Evolutionary conservation across 208 protist species (phyloP), one percentile per base, ranked within the genome.

Genomic region (Phytomonas francai): DNA sequence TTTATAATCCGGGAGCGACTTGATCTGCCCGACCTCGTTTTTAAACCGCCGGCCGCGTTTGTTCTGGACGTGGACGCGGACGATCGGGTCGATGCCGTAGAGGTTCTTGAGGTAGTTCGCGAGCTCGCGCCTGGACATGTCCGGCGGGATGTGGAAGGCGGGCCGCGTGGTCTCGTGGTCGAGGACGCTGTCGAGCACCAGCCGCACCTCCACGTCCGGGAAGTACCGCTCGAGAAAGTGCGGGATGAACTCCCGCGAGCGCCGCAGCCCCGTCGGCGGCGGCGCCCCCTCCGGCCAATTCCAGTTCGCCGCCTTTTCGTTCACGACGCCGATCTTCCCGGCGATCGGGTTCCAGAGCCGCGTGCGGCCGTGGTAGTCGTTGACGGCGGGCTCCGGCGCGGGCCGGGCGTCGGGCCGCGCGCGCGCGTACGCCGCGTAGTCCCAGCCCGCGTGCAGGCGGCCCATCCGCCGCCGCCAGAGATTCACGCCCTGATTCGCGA

Each of bases 41-140:
- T 95, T 95, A 67, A 85, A 95, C 4, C 82, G 83, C 30, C 76
- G 78, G 29, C 87, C 87, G 8, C 81, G 80, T 65, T 81, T 54
- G 70, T 95, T 95, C 65, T 84, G 83, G 28, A 90, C 83, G 16
- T 65, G 27, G 14, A 95, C 80, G 39, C 76, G 79, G 19, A 92
- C 83, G 25, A 95, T 66, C 49, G 90, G 91, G 70, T 95, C 88
- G 32, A 95, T 88, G 59, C 77, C 68, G 69, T 95, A 93, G 19
- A 95, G 83, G 67, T 93, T 92, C 67, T 77, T 80, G 33, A 95
- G 75, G 78, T 95, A 95, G 73, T 93, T 93, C 56, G 77, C 80
- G 3, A 95, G 65, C 77, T 95, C 87, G 72, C 81, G 78, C 76
- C 80, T 85, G 32, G 87, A 93, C 85, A 95, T 91, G 72, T 92